Percentiles rank a stretch among this genome's conserved stretches.
Conservation (phyloP, 306 rosid genomes). For the Cicer cuneatum region DNA sequence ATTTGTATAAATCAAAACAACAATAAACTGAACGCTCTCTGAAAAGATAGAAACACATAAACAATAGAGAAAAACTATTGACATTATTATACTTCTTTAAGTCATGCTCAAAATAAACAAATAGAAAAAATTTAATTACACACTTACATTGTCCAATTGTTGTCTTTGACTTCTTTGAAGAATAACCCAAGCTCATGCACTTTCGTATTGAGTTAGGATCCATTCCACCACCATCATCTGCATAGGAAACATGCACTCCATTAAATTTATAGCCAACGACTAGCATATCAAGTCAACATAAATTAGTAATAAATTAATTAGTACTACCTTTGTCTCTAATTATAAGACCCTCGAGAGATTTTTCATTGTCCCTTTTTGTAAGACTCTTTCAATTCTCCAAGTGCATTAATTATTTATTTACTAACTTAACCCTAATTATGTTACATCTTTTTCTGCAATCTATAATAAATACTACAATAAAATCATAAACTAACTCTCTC, state of each 20-base stretch:
- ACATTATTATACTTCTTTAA: neutral
- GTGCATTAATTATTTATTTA: too few relatives aligned
- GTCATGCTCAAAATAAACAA: conserved; percentile 27
- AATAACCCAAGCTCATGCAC: conserved; percentile 97
- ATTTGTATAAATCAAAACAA: neutral
- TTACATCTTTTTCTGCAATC: too few relatives aligned
- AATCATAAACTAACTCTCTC: too few relatives aligned
- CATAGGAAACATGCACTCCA: conserved; percentile 43
- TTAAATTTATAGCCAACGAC: conserved; percentile 22
- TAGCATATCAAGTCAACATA: conserved; percentile 33
- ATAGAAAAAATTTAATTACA: conserved; percentile 52
- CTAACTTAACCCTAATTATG: too few relatives aligned
- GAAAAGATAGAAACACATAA: neutral
- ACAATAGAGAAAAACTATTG: conserved; percentile 20
- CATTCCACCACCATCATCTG: conserved; percentile 99
- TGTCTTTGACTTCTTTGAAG: conserved; percentile 87
- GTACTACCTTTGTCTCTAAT: too few relatives aligned
- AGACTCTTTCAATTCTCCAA: too few relatives aligned
- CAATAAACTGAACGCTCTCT: conserved; percentile 20
- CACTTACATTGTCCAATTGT: conserved; percentile 93
- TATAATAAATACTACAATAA: too few relatives aligned
- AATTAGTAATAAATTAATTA: neutral
- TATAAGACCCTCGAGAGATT: too few relatives aligned
- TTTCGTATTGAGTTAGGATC: conserved; percentile 75
- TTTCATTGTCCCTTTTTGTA: too few relatives aligned